phyloP scores from a whole-genome alignment of 208 protist genomes.

The Tetramitus jugosus region DNA sequence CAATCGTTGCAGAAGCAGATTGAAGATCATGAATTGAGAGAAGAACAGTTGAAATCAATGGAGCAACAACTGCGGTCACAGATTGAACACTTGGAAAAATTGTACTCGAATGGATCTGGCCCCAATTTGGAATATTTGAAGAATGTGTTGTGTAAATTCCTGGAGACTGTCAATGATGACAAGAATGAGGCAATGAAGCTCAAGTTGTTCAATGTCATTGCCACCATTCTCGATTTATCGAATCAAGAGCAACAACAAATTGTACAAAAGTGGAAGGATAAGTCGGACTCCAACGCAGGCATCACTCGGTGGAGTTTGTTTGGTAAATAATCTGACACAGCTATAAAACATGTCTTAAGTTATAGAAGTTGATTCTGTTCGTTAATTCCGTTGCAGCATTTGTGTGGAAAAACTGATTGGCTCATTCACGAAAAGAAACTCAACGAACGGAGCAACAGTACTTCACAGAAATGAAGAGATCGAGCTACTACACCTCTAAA shows the following conservation, averaged over 20 bases:
- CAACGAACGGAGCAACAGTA: too few species aligned
- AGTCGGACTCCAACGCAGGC: too few species aligned
- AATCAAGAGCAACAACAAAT: background rate
- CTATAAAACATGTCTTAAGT: too few species aligned
- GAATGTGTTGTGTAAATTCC: slow-evolving; percentile 3
- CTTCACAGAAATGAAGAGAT: background rate
- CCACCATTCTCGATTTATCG: background rate
- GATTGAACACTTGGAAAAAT: slow-evolving; percentile 11
- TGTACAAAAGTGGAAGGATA: background rate
- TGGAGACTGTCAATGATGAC: too few species aligned
- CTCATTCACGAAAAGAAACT: too few species aligned
- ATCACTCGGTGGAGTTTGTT: too few species aligned
- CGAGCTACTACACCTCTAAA: slow-evolving; percentile 70
- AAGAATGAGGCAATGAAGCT: background rate
- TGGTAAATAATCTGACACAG: too few species aligned
- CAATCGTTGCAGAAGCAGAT: background rate
- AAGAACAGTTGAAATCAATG: background rate
- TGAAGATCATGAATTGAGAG: background rate
- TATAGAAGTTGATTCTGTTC: too few species aligned
- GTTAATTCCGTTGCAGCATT: too few species aligned
- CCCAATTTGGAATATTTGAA: slow-evolving; percentile 18
- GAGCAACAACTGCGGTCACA: background rate
- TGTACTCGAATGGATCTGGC: background rate
- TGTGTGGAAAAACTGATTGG: too few species aligned
- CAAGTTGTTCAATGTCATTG: slow-evolving; percentile 9